Percentiles rank a stretch among this genome's conserved stretches.
Evolutionary conservation across 2,329 filamentous ascomycete genomes (phyloP).

Genomic region (Fulvia fulva): DNA sequence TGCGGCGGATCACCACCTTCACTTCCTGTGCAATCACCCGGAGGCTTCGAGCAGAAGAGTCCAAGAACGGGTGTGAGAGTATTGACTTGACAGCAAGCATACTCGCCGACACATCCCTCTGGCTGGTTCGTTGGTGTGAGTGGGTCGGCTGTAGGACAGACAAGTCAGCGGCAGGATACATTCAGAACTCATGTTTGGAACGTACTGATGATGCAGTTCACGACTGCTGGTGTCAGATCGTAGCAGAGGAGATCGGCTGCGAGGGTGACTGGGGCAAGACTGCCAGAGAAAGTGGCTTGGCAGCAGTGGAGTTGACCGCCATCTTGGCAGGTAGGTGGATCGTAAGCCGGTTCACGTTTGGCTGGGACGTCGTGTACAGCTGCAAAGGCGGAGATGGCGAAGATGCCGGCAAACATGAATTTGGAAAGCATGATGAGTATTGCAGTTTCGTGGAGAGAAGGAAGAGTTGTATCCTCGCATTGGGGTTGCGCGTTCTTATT

Average conservation of each 20-base stretch:
- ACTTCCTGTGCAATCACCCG: slow-evolving; percentile 14
- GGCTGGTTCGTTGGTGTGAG: neutral
- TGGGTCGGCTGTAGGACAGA: neutral
- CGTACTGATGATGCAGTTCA: slow-evolving; percentile 21
- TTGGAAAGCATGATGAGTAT: neutral
- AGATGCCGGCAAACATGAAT: neutral
- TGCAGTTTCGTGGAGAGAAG: too few species aligned
- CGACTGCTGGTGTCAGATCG: slow-evolving; percentile 18
- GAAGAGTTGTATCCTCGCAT: too few species aligned
- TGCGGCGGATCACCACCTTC: slow-evolving; percentile 2
- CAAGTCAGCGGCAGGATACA: neutral
- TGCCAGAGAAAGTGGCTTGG: slow-evolving; percentile 7
- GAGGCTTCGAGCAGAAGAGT: slow-evolving; percentile 19
- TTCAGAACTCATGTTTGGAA: neutral
- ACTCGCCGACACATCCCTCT: slow-evolving; percentile 12
- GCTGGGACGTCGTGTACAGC: neutral
- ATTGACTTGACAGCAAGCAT: slow-evolving; percentile 21
- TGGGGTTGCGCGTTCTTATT: neutral
- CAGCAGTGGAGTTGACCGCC: slow-evolving; percentile 21
- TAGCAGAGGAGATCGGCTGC: slow-evolving; percentile 17
- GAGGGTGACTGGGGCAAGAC: slow-evolving; percentile 8
- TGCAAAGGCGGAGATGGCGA: neutral
- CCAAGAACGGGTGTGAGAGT: slow-evolving; percentile 12
- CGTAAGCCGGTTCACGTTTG: neutral
- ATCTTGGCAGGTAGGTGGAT: slow-evolving; percentile 12